A percentile compares a stretch with the other conserved stretches of the same genome.
Evolutionary conservation across 495 filamentous ascomycete genomes (phyloP).

Genomic region (Hypomontagnella monticulosa): DNA sequence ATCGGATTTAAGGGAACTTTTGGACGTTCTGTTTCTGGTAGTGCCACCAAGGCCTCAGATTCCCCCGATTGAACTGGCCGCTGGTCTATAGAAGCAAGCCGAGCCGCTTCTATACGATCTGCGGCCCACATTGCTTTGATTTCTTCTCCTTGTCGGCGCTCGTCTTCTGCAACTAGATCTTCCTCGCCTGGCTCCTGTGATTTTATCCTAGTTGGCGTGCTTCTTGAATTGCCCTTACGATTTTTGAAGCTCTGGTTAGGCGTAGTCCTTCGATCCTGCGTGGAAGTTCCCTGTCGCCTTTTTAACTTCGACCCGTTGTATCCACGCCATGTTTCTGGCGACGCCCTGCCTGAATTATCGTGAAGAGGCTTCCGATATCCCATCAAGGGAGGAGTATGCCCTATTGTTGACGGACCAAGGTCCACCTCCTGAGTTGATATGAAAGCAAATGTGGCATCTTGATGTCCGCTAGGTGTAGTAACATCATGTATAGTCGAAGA

Average conservation of each 20-base stretch:
- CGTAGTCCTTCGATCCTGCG: slow-evolving; percentile 12
- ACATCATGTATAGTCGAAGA: background rate
- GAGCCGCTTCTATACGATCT: slow-evolving; percentile 34
- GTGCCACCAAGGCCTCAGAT: background rate
- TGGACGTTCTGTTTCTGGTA: background rate
- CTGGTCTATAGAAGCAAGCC: slow-evolving; percentile 27
- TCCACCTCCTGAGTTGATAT: background rate
- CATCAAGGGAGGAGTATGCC: background rate
- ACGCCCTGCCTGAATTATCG: slow-evolving; percentile 1
- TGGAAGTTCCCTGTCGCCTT: slow-evolving; percentile 8
- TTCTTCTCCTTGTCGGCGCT: slow-evolving; percentile 42
- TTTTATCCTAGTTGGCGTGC: slow-evolving; percentile 9
- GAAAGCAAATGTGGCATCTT: slow-evolving; percentile 2
- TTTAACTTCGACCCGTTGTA: slow-evolving; percentile 1
- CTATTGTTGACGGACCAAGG: background rate
- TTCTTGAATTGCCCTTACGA: slow-evolving; percentile 39
- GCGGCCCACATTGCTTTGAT: slow-evolving; percentile 47
- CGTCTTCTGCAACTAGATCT: slow-evolving; percentile 37
- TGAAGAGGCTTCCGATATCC: slow-evolving; percentile 6
- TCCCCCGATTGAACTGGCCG: background rate
- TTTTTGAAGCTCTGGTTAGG: slow-evolving; percentile 41
- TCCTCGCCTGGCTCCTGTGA: slow-evolving; percentile 38
- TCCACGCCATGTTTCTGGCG: slow-evolving; percentile 9
- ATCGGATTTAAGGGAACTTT: background rate
- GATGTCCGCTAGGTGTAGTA: background rate